Conservation (phyloP, 129 eudicot species). For the Calendula officinalis region DNA sequence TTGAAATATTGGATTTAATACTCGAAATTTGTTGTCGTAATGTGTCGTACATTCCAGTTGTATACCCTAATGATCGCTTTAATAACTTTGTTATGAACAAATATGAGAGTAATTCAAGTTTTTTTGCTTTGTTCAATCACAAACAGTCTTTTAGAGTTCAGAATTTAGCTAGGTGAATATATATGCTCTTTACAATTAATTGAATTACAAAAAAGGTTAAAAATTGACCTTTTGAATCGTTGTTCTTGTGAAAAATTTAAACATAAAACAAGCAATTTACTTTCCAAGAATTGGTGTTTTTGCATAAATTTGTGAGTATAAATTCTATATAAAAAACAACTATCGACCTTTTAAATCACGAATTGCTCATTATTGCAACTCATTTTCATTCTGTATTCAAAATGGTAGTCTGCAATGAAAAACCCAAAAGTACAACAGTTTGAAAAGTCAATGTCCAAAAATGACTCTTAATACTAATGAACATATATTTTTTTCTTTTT, state of each 20-base stretch:
- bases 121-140: slow-evolving; percentile 7
- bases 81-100: slow-evolving; percentile 1
- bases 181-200: neutral
- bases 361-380: neutral
- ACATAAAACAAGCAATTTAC: neutral
- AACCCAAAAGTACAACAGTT: slow-evolving; percentile 1
- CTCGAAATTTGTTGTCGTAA: neutral
- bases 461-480: neutral
- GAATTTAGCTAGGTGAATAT: neutral
- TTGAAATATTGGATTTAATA: neutral
- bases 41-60: neutral
- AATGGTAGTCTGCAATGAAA: neutral
- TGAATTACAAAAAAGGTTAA: slow-evolving; percentile 3
- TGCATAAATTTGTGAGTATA: slow-evolving; percentile 5
- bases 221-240: neutral
- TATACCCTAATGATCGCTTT: neutral
- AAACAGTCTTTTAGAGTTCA: neutral
- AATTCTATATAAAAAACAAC: neutral
- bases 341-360: neutral
- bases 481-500: neutral
- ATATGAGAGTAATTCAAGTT: neutral
- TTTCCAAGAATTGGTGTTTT: slow-evolving; percentile 10
- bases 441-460: slow-evolving; percentile 3
- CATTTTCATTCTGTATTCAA: neutral
- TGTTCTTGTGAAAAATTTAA: neutral